These are phyloP conservation scores for Xylaria polymorpha DNA, from an alignment of 2,329 filamentous ascomycete species.

Conservation along the genomic window DNA sequence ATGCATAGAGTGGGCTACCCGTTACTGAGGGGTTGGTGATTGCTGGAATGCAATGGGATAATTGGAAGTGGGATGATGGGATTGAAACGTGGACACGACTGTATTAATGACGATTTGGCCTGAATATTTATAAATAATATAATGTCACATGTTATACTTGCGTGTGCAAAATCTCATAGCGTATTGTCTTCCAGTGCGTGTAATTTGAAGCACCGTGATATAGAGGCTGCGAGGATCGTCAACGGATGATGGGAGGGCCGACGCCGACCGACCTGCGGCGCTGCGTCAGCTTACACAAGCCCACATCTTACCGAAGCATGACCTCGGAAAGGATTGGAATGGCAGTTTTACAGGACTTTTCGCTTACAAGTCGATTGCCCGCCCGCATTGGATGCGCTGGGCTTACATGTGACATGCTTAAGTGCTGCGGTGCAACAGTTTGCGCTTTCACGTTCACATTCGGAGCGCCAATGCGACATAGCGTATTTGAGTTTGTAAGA, in stretches of 20 bases:
- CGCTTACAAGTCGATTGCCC: not conserved
- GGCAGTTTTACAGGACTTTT: not conserved
- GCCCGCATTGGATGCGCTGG: not conserved
- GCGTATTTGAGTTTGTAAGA: not conserved
- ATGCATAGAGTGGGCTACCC: not conserved
- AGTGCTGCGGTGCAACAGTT: not conserved
- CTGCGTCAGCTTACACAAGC: constrained; percentile 1
- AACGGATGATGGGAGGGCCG: not conserved
- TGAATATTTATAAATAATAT: not conserved
- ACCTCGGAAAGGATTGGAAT: not conserved
- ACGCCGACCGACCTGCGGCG: not conserved
- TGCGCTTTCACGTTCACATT: not conserved
- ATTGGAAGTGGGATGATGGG: not conserved
- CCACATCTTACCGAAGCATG: not conserved
- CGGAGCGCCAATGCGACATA: not conserved
- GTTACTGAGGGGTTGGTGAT: not conserved
- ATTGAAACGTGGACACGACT: not conserved
- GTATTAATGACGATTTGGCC: not conserved
- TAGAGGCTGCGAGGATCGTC: not conserved
- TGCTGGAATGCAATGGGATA: not conserved
- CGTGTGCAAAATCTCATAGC: not conserved
- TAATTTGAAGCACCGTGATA: not conserved
- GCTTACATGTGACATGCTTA: not conserved
- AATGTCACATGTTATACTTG: not conserved
- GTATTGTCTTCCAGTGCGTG: not conserved